These are phyloP conservation scores for Fusarium brachygibbosum DNA, from an alignment of 2,329 filamentous ascomycete genomes.

Conservation along the genomic window DNA sequence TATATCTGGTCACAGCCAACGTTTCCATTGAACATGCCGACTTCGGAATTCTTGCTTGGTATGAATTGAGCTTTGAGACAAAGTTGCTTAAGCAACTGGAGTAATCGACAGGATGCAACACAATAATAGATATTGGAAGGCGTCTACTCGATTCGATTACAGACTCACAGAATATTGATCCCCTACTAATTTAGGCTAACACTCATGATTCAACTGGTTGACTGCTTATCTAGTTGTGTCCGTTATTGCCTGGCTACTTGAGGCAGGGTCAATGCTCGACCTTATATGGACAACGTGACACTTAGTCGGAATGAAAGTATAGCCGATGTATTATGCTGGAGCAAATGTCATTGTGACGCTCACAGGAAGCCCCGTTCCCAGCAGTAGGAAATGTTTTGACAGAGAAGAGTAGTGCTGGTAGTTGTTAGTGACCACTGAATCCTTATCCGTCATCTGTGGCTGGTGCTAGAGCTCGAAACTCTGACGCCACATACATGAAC, in stretches of 20 bases:
- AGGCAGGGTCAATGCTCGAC: background rate
- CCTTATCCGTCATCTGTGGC: constrained; percentile 22
- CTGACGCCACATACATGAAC: constrained; percentile 29
- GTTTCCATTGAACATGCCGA: background rate
- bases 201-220: background rate
- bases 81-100: background rate
- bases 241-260: background rate
- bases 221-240: background rate
- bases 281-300: background rate
- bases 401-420: background rate
- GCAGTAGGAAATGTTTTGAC: background rate
- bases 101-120: background rate
- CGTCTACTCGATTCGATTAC: background rate
- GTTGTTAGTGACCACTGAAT: background rate
- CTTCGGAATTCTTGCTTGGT: too few relatives aligned
- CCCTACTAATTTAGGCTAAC: background rate
- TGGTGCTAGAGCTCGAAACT: constrained; percentile 20
- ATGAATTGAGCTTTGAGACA: background rate
- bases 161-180: too few relatives aligned
- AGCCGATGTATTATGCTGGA: background rate
- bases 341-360: background rate
- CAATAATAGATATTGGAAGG: background rate
- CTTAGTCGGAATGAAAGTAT: background rate
- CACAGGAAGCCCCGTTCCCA: background rate
- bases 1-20: background rate